A percentile compares a stretch with the other conserved stretches of the same genome.
Evolutionary conservation across 192 early-diverging fungal species (phyloP).

Genomic region (Phycomyces nitens): DNA sequence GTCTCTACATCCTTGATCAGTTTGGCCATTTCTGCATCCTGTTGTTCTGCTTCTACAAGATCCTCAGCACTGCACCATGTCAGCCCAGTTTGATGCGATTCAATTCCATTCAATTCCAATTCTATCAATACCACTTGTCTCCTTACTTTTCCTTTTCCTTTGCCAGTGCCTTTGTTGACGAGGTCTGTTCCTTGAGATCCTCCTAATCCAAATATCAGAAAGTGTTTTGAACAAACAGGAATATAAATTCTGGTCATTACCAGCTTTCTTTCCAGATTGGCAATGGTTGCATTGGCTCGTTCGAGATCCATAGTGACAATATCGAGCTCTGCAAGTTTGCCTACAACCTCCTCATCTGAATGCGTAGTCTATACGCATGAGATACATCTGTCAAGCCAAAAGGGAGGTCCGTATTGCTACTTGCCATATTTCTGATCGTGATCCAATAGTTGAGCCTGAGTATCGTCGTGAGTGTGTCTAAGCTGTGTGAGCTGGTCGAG

Average conservation of each 20-base stretch:
- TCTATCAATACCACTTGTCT: no score
- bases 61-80: no score
- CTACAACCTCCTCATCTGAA: slow-evolving; percentile 70
- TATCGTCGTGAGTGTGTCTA: slow-evolving; percentile 66
- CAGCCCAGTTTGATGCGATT: no score
- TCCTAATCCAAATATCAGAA: slow-evolving; percentile 19
- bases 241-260: slow-evolving; percentile 19
- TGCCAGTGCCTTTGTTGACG: slow-evolving; percentile 17
- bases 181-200: slow-evolving; percentile 40
- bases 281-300: slow-evolving; percentile 66
- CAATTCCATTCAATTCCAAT: no score
- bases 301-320: slow-evolving; percentile 85
- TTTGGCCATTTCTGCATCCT: slow-evolving; percentile 41
- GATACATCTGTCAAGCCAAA: background rate
- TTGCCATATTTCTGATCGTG: slow-evolving; percentile 59
- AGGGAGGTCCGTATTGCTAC: background rate
- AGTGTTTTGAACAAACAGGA: background rate
- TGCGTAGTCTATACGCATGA: background rate
- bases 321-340: slow-evolving; percentile 83
- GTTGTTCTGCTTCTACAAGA: slow-evolving; percentile 5
- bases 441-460: slow-evolving; percentile 65
- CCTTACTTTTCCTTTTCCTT: slow-evolving; percentile 10
- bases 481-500: slow-evolving; percentile 68
- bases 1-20: slow-evolving; percentile 44
- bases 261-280: slow-evolving; percentile 68